phyloP scores from a whole-genome alignment of 2,329 filamentous ascomycete species.

The Clarireedia monteithiana region DNA sequence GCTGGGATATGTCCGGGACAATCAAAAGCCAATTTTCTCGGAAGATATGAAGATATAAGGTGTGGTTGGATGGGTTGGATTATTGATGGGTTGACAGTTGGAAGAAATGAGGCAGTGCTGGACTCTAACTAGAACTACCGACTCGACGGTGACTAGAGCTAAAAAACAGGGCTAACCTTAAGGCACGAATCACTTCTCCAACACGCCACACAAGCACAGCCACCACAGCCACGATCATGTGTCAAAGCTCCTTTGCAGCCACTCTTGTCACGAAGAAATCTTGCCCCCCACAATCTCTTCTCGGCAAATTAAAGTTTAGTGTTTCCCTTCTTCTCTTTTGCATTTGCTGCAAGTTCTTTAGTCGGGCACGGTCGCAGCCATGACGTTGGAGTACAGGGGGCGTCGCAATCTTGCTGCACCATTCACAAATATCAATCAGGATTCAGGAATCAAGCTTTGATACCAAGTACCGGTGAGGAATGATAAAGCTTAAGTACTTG shows the following conservation, averaged over 20 bases:
- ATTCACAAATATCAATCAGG: slow-evolving; percentile 1
- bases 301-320: neutral
- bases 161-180: neutral
- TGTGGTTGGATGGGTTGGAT: slow-evolving; percentile 4
- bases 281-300: too few relatives aligned
- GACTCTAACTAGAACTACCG: neutral
- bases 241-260: too few relatives aligned
- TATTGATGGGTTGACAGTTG: neutral
- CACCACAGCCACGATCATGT: too few relatives aligned
- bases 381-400: slow-evolving; percentile 4
- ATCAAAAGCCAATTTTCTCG: neutral
- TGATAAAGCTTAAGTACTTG: neutral
- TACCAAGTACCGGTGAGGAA: neutral
- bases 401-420: neutral
- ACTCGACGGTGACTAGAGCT: neutral
- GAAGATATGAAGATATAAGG: neutral
- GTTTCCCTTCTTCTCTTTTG: neutral
- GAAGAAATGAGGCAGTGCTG: slow-evolving; percentile 5
- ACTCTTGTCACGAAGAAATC: too few relatives aligned
- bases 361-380: too few relatives aligned
- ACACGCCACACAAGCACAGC: neutral
- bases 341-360: too few relatives aligned
- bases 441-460: slow-evolving; percentile 10
- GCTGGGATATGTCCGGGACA: neutral
- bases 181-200: neutral